Evolutionary conservation across 1,284 basidiomycete genomes (phyloP), one percentile per base, ranked within the genome.

Genomic region (Pholiota adiposa): DNA sequence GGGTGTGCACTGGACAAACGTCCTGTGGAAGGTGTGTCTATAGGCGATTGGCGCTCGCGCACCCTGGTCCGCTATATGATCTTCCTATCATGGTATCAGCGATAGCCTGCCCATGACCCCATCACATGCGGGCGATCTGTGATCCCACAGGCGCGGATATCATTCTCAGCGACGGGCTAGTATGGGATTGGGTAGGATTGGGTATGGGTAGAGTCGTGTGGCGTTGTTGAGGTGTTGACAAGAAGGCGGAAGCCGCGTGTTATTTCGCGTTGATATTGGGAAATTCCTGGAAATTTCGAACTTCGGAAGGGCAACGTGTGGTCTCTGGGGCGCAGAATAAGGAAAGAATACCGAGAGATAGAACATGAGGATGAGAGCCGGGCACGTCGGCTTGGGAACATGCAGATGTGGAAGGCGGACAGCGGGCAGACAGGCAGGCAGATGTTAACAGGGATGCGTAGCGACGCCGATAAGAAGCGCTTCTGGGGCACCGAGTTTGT

Each of bases 351-450:
- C n/a, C n/a, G n/a, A n/a, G n/a, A n/a, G n/a, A n/a, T n/a, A n/a
- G n/a, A n/a, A 11, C 18, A 16, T 34, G 18, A 23, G 31, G 31
- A 27, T 27, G 34, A 16, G 12, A 18, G 52, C 14, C 9, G 40
- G n/a, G n/a, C 19, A 19, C 14, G 54, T 56, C 46, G 54, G 36
- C 54, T 50, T 56, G 54, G 54, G 54, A 56, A 56, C 54, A 27
- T 21, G n/a, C n/a, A 31, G 18, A 29, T 25, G 25, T 16, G 23
- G 23, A 23, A 46, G 23, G 44, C 44, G 23, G 40, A 43, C 19
- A 43, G 19, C 4, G 25, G 23, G 41, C 16, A 41, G 19, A 19
- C 5, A 9, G 40, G 19, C 16, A 16, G 40, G 16, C 40, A 19
- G n/a, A n/a, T n/a, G n/a, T n/a, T n/a, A n/a, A n/a, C n/a, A n/a